Percentiles rank a stretch among this genome's conserved stretches.
Evolutionary conservation across 768 basidiomycete genomes (phyloP).

Genomic region (Tephrocybe sp.): DNA sequence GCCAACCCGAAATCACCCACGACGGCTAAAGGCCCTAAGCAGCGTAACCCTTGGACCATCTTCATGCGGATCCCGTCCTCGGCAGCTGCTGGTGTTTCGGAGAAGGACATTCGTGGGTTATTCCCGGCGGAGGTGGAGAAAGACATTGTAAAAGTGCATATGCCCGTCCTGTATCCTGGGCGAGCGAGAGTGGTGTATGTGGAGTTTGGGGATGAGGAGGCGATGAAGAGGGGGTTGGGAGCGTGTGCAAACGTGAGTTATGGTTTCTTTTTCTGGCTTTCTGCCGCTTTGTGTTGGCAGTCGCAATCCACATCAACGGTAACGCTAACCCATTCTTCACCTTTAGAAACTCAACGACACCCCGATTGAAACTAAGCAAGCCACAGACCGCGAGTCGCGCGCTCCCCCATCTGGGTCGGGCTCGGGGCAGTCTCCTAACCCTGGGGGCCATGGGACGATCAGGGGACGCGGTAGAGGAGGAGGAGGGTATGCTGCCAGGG

Average conservation of each 20-base stretch:
- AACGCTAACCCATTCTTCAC: no score
- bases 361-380: slow-evolving; percentile 67
- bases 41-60: slow-evolving; percentile 77
- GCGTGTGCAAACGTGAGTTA: no score
- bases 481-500: slow-evolving; percentile 61
- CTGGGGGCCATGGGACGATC: slow-evolving; percentile 41
- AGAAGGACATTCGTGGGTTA: slow-evolving; percentile 72
- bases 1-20: no score
- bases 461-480: slow-evolving; percentile 56
- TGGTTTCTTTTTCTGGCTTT: no score
- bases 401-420: slow-evolving; percentile 30
- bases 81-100: slow-evolving; percentile 40
- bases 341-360: no score
- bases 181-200: slow-evolving; percentile 75
- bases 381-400: slow-evolving; percentile 55
- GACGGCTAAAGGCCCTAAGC: not conserved
- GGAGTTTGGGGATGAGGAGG: slow-evolving; percentile 87
- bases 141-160: slow-evolving; percentile 73
- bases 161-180: slow-evolving; percentile 49
- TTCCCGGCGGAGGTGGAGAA: slow-evolving; percentile 73
- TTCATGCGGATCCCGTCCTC: slow-evolving; percentile 67
- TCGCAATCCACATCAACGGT: no score
- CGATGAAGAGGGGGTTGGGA: slow-evolving; percentile 77
- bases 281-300: no score
- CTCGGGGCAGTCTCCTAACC: no score